phyloP scores from a whole-genome alignment of 1,284 basidiomycete species.

The Marasmius sp. region DNA sequence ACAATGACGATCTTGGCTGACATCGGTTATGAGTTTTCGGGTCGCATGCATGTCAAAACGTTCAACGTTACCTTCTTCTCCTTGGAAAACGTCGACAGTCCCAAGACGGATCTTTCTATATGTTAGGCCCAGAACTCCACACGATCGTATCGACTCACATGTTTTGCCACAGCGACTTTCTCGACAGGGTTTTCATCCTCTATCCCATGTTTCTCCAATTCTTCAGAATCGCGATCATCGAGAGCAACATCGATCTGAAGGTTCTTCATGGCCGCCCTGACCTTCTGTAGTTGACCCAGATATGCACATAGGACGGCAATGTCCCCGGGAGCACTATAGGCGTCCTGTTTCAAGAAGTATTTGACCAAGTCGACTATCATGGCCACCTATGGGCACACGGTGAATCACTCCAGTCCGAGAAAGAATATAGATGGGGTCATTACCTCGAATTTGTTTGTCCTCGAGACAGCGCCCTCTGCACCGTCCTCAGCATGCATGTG shows the following conservation, averaged over 20 bases:
- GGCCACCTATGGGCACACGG: constrained; percentile 42
- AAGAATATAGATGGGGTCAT: constrained; percentile 7
- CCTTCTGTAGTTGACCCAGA: constrained; percentile 65
- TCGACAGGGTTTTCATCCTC: constrained; percentile 40
- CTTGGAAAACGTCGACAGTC: constrained; percentile 80
- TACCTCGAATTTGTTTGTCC: constrained; percentile 69
- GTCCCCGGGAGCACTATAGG: constrained; percentile 61
- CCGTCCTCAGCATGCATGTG: constrained; percentile 56
- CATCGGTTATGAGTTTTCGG: background rate
- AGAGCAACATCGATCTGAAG: constrained; percentile 57
- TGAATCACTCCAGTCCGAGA: background rate
- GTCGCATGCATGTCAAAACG: constrained; percentile 1
- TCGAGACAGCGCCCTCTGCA: constrained; percentile 57
- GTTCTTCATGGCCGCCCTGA: constrained; percentile 48
- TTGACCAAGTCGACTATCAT: constrained; percentile 73
- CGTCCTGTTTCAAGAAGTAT: constrained; percentile 63
- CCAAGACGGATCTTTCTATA: constrained; percentile 55
- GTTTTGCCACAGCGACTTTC: constrained; percentile 46
- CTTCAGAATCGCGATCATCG: constrained; percentile 67
- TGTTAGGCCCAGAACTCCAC: background rate
- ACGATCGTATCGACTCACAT: constrained; percentile 33
- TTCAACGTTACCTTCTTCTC: constrained; percentile 57
- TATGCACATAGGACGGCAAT: constrained; percentile 78
- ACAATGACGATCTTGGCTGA: constrained; percentile 57
- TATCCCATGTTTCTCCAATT: constrained; percentile 49